Conservation (phyloP, 2,329 filamentous ascomycete species). For the Tolypocladium tropicale region DNA sequence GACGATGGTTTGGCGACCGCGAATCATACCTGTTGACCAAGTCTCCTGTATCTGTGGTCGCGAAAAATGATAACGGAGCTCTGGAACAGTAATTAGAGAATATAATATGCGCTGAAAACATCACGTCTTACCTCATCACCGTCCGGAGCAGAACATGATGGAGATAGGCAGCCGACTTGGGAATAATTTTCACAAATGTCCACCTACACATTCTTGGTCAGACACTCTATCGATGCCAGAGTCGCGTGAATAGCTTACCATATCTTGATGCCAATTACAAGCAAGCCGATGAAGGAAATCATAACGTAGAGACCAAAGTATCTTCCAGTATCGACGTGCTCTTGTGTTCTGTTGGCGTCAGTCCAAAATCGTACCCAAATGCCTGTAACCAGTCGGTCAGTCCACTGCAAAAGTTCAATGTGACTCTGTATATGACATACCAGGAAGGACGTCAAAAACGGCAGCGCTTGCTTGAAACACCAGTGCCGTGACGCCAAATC, state of each 20-base stretch:
- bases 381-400: not conserved
- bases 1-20: too few relatives aligned
- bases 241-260: too few relatives aligned
- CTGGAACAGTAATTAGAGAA: too few relatives aligned
- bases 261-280: too few relatives aligned
- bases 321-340: not conserved
- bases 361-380: slow-evolving; percentile 1
- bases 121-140: not conserved
- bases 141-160: not conserved
- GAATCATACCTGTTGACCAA: slow-evolving; percentile 2
- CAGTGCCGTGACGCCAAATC: too few relatives aligned
- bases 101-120: too few relatives aligned
- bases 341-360: not conserved
- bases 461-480: too few relatives aligned
- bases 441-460: too few relatives aligned
- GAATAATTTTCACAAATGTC: not conserved
- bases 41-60: not conserved
- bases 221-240: too few relatives aligned
- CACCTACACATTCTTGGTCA: not conserved
- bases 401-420: too few relatives aligned
- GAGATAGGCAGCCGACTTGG: not conserved
- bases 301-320: slow-evolving; percentile 1
- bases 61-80: slow-evolving; percentile 1
- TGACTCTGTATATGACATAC: too few relatives aligned
- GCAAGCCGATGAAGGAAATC: not conserved